phyloP scores from a whole-genome alignment of 306 rosid species.

The Cicer yamashitae region DNA sequence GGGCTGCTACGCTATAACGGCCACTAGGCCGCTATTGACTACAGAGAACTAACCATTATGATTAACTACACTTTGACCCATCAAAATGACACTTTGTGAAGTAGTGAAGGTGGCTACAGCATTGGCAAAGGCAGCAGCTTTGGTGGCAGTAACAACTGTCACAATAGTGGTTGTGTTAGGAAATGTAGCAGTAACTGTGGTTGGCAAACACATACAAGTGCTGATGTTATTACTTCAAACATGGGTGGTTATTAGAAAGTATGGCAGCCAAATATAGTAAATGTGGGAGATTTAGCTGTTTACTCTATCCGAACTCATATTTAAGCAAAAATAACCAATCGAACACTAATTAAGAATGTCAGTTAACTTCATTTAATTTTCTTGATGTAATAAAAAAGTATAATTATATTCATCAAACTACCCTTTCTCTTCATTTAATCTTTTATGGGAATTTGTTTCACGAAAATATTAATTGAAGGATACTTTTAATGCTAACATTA shows the following conservation, averaged over 20 bases:
- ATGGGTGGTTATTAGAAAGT: neutral
- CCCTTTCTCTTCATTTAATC: neutral
- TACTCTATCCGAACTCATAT: neutral
- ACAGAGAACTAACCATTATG: neutral
- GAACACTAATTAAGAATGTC: neutral
- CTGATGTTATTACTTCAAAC: neutral
- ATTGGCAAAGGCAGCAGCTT: neutral
- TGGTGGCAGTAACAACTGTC: neutral
- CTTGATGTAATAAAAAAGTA: no score
- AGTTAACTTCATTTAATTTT: no score
- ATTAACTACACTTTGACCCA: constrained; percentile 4
- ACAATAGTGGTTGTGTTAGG: neutral
- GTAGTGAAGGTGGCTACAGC: neutral
- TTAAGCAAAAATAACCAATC: neutral
- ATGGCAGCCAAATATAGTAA: neutral
- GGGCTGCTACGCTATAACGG: neutral
- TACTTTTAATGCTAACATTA: neutral
- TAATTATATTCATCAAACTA: neutral
- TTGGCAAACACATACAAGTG: constrained; percentile 8
- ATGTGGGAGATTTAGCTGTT: neutral
- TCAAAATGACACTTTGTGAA: neutral
- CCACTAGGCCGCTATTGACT: neutral
- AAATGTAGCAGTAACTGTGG: constrained; percentile 15
- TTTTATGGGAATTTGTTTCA: neutral
- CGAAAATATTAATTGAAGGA: neutral